Conservation (phyloP, 1,284 basidiomycete genomes). For the Sphagnurus paluster region DNA sequence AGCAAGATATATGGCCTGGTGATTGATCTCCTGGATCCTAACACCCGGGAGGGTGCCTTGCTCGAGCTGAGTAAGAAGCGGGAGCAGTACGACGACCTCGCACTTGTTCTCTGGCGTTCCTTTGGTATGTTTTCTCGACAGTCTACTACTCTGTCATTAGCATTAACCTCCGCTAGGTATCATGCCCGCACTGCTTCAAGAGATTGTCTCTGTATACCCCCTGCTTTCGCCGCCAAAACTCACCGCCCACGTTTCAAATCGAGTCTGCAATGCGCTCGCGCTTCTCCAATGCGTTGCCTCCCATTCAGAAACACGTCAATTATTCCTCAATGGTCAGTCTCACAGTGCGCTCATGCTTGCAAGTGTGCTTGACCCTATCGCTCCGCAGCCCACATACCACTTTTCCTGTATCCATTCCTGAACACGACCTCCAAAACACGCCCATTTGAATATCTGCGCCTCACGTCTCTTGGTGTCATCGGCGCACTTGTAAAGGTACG, state of each 20-base stretch:
- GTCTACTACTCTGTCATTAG: too few relatives aligned
- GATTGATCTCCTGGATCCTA: slow-evolving; percentile 79
- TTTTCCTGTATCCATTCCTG: slow-evolving; percentile 98
- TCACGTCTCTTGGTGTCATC: slow-evolving; percentile 97
- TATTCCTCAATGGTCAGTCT: slow-evolving; percentile 83
- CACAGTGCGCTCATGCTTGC: neutral
- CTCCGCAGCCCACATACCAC: slow-evolving; percentile 89
- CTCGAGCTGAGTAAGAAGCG: slow-evolving; percentile 98
- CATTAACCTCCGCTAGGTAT: slow-evolving; percentile 62
- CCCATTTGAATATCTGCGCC: slow-evolving; percentile 97
- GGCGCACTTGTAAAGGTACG: slow-evolving; percentile 94
- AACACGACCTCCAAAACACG: slow-evolving; percentile 99
- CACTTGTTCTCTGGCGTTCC: slow-evolving; percentile 97
- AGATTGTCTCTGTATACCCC: slow-evolving; percentile 98
- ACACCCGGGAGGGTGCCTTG: slow-evolving; percentile 82
- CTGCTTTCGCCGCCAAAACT: slow-evolving; percentile 94
- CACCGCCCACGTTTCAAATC: slow-evolving; percentile 98
- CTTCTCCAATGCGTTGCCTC: slow-evolving; percentile 97
- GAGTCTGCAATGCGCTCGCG: slow-evolving; percentile 98
- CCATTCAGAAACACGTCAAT: slow-evolving; percentile 89
- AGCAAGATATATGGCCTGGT: slow-evolving; percentile 82
- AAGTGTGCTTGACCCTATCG: neutral
- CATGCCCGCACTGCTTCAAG: slow-evolving; percentile 97
- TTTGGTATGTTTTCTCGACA: slow-evolving; percentile 83
- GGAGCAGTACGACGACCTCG: slow-evolving; percentile 98